Base-by-base conservation (phyloP, 768 basidiomycete genomes). In the Cystobasidium tubakii region DNA sequence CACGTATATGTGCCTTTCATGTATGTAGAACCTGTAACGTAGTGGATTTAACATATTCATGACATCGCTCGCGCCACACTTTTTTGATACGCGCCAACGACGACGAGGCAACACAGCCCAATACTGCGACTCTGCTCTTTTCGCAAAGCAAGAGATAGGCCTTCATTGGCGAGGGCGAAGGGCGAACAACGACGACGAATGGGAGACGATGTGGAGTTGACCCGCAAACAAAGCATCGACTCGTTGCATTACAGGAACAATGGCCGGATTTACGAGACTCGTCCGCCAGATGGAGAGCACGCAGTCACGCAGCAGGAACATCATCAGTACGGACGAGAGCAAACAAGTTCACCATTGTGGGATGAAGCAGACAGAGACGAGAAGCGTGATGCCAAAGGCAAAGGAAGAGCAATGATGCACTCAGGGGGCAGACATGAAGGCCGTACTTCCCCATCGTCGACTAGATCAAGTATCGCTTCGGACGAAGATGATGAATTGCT, bases 401-500 rank as follows among this genome's bases (percentile, higher is more conserved):
- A 50, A 50, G 46, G 46, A n/a, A 50, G n/a, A 21, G 46, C 46
- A 50, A 50, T 50, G 21, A 50, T 19, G 21, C 10, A 3, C 46
- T 9, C n/a, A n/a, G 46, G 21, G 7, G n/a, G 15, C 15, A 39
- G 15, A 39, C 39, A 21, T 50, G 46, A 50, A 17, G 46, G 21
- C 15, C 7, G 7, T 21, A 19, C 15, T 9, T 50, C 12, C 46
- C 12, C 19, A 31, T 36, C 54, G 53, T 71, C 69, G 2, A 43
- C 1, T 12, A 36, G 43, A 9, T 29, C 42, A 29, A 43, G 44
- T 23, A 43, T 54, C 23, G 69, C 27, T 29, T 65, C 66, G 9
- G 44, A 60, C 17, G 69, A 71, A 39, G 69, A 71, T 39, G 69
- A 71, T 33, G 54, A 60, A n/a, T 29, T 71, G 39, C 55, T 71